Evolutionary conservation across 805 yeast genomes (phyloP).

Genomic region (Nakazawaea wyomingensis): DNA sequence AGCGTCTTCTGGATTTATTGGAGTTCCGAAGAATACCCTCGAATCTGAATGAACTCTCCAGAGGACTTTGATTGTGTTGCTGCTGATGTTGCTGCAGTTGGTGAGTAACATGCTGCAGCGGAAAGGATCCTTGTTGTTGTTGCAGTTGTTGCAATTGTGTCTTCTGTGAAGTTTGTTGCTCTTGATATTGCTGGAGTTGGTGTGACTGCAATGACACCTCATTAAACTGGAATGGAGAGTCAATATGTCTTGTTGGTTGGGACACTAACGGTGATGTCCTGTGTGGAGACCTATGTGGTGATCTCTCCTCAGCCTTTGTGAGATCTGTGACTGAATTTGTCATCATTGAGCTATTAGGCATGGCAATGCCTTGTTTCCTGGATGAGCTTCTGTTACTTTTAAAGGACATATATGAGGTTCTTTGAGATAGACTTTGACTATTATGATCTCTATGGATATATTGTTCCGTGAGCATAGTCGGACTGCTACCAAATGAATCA

Average conservation of each 20-base stretch:
- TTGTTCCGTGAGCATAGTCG: conserved; percentile 18
- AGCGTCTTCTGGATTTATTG: conserved; percentile 29
- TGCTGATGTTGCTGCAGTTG: conserved; percentile 21
- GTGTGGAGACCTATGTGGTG: conserved; percentile 8
- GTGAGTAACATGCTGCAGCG: not conserved
- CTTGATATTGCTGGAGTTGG: conserved; percentile 11
- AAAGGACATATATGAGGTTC: conserved; percentile 20
- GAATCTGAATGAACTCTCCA: conserved; percentile 39
- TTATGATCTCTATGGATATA: conserved; percentile 4
- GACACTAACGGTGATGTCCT: conserved; percentile 8
- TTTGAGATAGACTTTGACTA: conserved; percentile 12
- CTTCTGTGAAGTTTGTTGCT: not conserved
- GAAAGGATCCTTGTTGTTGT: conserved; percentile 5
- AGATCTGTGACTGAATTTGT: conserved; percentile 6
- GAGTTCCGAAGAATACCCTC: conserved; percentile 36
- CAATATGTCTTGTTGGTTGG: conserved; percentile 4
- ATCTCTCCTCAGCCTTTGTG: conserved; percentile 5
- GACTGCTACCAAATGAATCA: conserved; percentile 47
- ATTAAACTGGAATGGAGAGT: conserved; percentile 14
- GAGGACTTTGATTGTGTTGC: conserved; percentile 11
- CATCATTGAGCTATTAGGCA: not conserved
- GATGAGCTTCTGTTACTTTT: conserved; percentile 15
- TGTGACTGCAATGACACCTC: conserved; percentile 15
- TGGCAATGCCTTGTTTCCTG: conserved; percentile 8
- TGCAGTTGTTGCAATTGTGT: conserved; percentile 13